These are phyloP conservation scores for Vigna reflexopilosa DNA, from an alignment of 306 rosid genomes.

Conservation along the genomic window DNA sequence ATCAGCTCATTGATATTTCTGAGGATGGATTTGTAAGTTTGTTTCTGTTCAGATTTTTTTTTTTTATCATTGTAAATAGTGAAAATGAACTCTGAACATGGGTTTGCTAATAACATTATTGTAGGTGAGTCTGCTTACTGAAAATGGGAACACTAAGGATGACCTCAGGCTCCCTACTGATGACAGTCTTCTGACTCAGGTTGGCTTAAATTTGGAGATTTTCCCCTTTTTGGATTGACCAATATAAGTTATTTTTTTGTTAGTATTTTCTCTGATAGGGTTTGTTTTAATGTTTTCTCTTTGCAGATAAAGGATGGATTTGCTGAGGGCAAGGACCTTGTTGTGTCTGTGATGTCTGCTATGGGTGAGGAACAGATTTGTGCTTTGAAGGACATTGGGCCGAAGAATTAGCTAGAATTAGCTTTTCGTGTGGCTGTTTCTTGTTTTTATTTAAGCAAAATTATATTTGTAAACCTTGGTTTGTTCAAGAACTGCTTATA, in stretches of 20 bases:
- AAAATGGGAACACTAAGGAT: slow-evolving; percentile 74
- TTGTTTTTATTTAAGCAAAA: slow-evolving; percentile 48
- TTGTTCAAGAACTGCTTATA: slow-evolving; percentile 41
- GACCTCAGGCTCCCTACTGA: slow-evolving; percentile 67
- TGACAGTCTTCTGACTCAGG: slow-evolving; percentile 67
- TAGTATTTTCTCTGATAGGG: not conserved
- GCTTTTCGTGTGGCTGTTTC: slow-evolving; percentile 32
- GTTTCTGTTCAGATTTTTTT: slow-evolving; percentile 10
- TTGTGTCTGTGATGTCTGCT: slow-evolving; percentile 79
- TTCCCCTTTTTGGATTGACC: not conserved
- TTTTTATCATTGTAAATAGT: not conserved
- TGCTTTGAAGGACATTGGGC: slow-evolving; percentile 81
- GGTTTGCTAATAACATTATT: not conserved
- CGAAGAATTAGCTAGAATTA: slow-evolving; percentile 63
- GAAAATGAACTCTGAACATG: slow-evolving; percentile 9
- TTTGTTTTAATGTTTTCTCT: not conserved
- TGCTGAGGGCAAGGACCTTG: slow-evolving; percentile 76
- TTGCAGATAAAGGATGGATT: slow-evolving; percentile 81
- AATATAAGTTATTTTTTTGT: not conserved
- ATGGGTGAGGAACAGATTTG: slow-evolving; percentile 89
- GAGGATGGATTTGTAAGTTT: slow-evolving; percentile 71
- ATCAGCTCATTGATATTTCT: slow-evolving; percentile 58
- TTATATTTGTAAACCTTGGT: slow-evolving; percentile 47
- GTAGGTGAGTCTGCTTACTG: slow-evolving; percentile 65
- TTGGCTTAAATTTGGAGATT: slow-evolving; percentile 30